Evolutionary conservation across 495 filamentous ascomycete genomes (phyloP).

Genomic region (Penicillium nucicola): DNA sequence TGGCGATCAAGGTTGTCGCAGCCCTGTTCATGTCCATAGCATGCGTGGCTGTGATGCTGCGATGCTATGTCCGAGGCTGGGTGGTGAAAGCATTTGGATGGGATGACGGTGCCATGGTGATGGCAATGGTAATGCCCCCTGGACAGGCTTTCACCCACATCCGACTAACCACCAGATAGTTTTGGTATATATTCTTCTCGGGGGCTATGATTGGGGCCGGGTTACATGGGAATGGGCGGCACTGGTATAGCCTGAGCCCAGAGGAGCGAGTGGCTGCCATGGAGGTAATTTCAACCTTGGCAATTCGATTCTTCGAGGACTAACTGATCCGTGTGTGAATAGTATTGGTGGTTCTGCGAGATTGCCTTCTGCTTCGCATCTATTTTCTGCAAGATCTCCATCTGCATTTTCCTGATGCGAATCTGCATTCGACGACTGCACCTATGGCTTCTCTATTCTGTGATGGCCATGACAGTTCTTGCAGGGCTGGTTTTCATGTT

Average conservation of each 20-base stretch:
- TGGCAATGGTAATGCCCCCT: constrained; percentile 5
- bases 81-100: constrained; percentile 18
- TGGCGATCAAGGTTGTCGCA: constrained; percentile 5
- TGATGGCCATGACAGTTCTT: constrained; percentile 34
- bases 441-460: constrained; percentile 35
- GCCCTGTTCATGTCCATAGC: constrained; percentile 6
- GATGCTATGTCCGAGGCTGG: constrained; percentile 13
- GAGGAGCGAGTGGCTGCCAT: constrained; percentile 14
- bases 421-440: constrained; percentile 37
- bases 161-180: not conserved
- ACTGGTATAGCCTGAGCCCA: constrained; percentile 3
- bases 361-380: constrained; percentile 42
- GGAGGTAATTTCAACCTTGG: constrained; percentile 3
- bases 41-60: constrained; percentile 2
- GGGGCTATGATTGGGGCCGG: constrained; percentile 17
- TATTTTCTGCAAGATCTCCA: constrained; percentile 40
- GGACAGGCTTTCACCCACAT: not conserved
- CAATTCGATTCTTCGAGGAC: not conserved
- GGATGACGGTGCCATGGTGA: constrained; percentile 16
- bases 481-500: constrained; percentile 39
- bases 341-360: constrained; percentile 47
- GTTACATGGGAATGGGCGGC: constrained; percentile 16
- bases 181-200: constrained; percentile 16
- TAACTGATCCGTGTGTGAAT: constrained; percentile 9
- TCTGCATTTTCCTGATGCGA: constrained; percentile 46